Base-by-base conservation (phyloP, 768 basidiomycete genomes). In the Neoboletus subvelutipes region DNA sequence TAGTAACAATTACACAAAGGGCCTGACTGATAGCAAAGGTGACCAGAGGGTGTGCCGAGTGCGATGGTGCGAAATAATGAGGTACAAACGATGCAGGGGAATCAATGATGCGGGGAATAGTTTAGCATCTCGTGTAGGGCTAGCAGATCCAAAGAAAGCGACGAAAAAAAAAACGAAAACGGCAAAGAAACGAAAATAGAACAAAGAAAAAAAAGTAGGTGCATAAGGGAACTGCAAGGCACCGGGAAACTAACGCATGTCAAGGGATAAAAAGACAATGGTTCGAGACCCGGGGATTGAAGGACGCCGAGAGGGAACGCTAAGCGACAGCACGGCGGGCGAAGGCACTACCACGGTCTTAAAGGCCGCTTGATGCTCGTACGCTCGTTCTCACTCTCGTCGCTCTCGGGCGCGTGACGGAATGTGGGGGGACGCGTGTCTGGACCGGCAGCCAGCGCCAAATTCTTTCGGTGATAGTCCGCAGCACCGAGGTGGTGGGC, bases 331-430 rank as follows among this genome's bases (percentile, higher is more conserved):
- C 42, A 29, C 43, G 20, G 33, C 29, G 17, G 40, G 39, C 40
- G 20, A 45, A 40, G 29, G 48, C 5, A 18, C 70, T 69, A 81
- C 81, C 81, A 82, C 58, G 80, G 80, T 37, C 81, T 69, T 43
- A 77, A 68, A 5, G 80, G 80, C 41, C 74, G 75, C 45, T 58
- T 65, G 33, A 70, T 50, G 40, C 45, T 67, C 2, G 39, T n/a
- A 22, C 41, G 65, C 53, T 77, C 75, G 53, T 58, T 69, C 60
- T 79, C 78, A 45, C 74, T 74, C 56, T 78, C 77, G 50, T 68
- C 68, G 41, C 66, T 70, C 63, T 68, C 62, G 11, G 37, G 56
- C 3, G 65, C 64, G 33, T 66, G 70, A 39, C 67, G 70, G 57
- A 62, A 67, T 13, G 64, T 59, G 6, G 70, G 66, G 42, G 66